A percentile compares a stretch with the other conserved stretches of the same genome.
Conservation (phyloP, 169 alveolate genomes). For the Eimeria necatrix region DNA sequence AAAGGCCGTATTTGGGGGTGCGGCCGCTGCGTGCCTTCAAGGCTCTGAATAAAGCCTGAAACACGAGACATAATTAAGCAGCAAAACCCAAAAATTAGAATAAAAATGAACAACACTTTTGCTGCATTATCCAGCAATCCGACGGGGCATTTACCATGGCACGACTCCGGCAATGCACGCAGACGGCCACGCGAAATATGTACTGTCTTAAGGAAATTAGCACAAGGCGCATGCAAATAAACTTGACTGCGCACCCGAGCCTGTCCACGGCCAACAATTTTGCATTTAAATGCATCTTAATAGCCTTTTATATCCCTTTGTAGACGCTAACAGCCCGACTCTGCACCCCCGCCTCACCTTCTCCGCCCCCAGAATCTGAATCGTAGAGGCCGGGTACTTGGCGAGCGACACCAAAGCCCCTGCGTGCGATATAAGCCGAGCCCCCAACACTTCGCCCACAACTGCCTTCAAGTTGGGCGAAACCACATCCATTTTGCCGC, state of each 20-base stretch:
- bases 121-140: too few relatives aligned
- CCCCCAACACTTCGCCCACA: slow-evolving; percentile 99
- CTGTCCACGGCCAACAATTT: too few relatives aligned
- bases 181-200: too few relatives aligned
- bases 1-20: slow-evolving; percentile 99
- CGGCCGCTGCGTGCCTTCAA: slow-evolving; percentile 96
- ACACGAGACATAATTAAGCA: slow-evolving; percentile 86
- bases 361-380: slow-evolving; percentile 97
- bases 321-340: slow-evolving; percentile 92
- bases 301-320: too few relatives aligned
- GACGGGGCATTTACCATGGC: too few relatives aligned
- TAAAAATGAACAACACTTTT: neutral
- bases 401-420: slow-evolving; percentile 99
- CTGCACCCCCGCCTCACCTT: slow-evolving; percentile 91
- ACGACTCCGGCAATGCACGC: too few relatives aligned
- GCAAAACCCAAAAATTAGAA: neutral
- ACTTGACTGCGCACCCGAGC: too few relatives aligned
- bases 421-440: slow-evolving; percentile 99
- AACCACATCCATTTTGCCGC: slow-evolving; percentile 94
- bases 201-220: too few relatives aligned
- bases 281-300: too few relatives aligned
- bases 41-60: slow-evolving; percentile 98
- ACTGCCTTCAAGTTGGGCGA: slow-evolving; percentile 98
- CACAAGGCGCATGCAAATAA: too few relatives aligned
- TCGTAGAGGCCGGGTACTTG: slow-evolving; percentile 99